phyloP scores from a whole-genome alignment of 352 stramenopile genomes.

The Globisporangium ultimum region DNA sequence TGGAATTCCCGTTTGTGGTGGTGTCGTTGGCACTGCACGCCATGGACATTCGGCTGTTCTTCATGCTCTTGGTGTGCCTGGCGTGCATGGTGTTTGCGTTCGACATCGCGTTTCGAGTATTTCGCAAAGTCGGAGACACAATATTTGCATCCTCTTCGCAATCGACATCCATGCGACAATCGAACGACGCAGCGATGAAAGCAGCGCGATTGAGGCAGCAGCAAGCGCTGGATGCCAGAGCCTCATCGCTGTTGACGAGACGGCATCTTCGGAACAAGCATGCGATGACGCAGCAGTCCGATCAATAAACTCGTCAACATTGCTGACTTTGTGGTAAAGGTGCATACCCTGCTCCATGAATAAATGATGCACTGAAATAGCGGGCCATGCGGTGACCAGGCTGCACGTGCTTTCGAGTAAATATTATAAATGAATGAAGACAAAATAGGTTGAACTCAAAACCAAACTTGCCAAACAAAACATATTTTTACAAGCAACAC shows the following conservation, averaged over 20 bases:
- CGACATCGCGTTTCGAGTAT: constrained; percentile 16
- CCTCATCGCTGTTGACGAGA: neutral
- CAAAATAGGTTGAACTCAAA: too few species aligned
- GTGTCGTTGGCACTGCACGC: constrained; percentile 14
- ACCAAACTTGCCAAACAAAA: too few species aligned
- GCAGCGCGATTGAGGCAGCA: constrained; percentile 36
- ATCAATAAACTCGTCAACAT: too few species aligned
- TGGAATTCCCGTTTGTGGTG: constrained; percentile 24
- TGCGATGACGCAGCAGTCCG: too few species aligned
- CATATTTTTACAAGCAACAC: too few species aligned
- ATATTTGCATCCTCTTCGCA: constrained; percentile 55
- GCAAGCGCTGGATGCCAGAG: constrained; percentile 25
- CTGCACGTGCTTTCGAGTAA: too few species aligned
- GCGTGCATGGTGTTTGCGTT: constrained; percentile 25
- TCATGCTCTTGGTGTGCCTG: constrained; percentile 23
- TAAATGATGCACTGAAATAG: too few species aligned
- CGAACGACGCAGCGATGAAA: constrained; percentile 76
- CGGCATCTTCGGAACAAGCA: too few species aligned
- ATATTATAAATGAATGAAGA: too few species aligned
- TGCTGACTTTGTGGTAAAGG: too few species aligned
- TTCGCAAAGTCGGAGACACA: constrained; percentile 6
- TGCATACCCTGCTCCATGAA: too few species aligned
- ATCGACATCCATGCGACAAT: neutral
- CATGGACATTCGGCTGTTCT: constrained; percentile 19
- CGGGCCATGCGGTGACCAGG: too few species aligned